phyloP scores from a whole-genome alignment of 2,329 filamentous ascomycete species.

The Pseudocercospora macadamiae region DNA sequence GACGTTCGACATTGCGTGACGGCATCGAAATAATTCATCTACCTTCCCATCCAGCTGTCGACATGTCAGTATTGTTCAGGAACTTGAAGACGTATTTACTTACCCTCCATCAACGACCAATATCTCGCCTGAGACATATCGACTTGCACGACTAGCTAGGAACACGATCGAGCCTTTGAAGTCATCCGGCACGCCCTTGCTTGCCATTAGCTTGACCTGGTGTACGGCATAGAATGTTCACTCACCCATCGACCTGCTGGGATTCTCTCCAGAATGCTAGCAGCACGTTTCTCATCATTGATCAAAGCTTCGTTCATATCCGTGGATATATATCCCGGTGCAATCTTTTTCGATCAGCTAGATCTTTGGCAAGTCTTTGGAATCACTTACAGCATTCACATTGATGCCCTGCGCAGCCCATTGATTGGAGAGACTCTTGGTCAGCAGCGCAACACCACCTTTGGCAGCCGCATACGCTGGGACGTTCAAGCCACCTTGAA shows the following conservation, averaged over 20 bases:
- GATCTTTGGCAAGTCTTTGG: not conserved
- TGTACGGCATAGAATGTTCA: not conserved
- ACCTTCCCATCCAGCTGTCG: not conserved
- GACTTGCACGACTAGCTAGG: conserved; percentile 71
- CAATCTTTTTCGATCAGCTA: conserved; percentile 56
- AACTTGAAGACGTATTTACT: not conserved
- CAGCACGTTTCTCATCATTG: conserved; percentile 67
- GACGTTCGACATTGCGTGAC: too few species aligned
- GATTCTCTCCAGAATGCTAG: conserved; percentile 76
- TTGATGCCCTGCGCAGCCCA: conserved; percentile 76
- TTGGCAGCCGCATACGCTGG: conserved; percentile 85
- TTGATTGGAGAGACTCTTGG: conserved; percentile 82
- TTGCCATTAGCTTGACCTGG: not conserved
- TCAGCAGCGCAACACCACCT: conserved; percentile 80
- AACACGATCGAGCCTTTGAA: conserved; percentile 82
- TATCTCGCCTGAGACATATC: conserved; percentile 79
- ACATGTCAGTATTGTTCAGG: not conserved
- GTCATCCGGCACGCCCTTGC: conserved; percentile 64
- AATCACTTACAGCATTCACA: conserved; percentile 65
- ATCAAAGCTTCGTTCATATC: conserved; percentile 89
- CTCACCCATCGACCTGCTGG: conserved; percentile 81
- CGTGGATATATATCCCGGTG: conserved; percentile 84
- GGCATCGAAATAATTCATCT: too few species aligned
- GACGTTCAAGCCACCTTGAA: conserved; percentile 85
- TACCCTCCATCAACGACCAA: conserved; percentile 86